Evolutionary conservation across 352 stramenopile genomes (phyloP).

Genomic region (Phytopythium delawarense): DNA sequence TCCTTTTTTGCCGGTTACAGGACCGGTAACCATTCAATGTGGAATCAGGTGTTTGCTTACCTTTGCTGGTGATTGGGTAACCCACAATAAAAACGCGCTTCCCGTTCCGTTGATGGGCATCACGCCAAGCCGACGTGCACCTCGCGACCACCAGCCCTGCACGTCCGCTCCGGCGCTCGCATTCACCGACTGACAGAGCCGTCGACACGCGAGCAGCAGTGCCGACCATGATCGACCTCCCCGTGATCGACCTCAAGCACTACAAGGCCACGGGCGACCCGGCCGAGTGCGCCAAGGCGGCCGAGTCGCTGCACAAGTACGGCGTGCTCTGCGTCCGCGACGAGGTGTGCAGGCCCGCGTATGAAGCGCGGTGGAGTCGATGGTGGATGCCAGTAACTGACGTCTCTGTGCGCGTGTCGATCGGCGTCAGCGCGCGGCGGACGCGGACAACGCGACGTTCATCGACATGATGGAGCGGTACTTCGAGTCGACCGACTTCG

Average conservation of each 20-base stretch:
- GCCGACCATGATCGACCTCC: conserved; percentile 61
- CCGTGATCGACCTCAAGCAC: conserved; percentile 76
- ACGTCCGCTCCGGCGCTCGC: no score
- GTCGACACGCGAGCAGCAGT: neutral
- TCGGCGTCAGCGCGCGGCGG: conserved; percentile 39
- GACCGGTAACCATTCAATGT: no score
- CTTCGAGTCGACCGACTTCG: conserved; percentile 87
- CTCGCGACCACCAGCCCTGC: conserved; percentile 6
- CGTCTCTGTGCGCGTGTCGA: neutral
- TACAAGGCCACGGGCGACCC: conserved; percentile 72
- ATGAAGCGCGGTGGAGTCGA: no score
- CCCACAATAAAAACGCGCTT: neutral
- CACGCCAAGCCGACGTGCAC: neutral
- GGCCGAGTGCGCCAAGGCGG: conserved; percentile 67
- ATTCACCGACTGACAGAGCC: neutral
- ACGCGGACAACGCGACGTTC: conserved; percentile 82
- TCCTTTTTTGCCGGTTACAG: no score
- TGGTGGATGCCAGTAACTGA: neutral
- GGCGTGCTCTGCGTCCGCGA: conserved; percentile 82
- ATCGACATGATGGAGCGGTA: conserved; percentile 94
- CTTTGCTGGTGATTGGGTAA: neutral
- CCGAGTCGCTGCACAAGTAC: conserved; percentile 83
- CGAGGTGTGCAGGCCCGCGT: conserved; percentile 23
- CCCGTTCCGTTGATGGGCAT: neutral
- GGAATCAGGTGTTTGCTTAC: no score